phyloP scores from a whole-genome alignment of 371 early-diverging fungal species.

The Catenaria anguillulae region DNA sequence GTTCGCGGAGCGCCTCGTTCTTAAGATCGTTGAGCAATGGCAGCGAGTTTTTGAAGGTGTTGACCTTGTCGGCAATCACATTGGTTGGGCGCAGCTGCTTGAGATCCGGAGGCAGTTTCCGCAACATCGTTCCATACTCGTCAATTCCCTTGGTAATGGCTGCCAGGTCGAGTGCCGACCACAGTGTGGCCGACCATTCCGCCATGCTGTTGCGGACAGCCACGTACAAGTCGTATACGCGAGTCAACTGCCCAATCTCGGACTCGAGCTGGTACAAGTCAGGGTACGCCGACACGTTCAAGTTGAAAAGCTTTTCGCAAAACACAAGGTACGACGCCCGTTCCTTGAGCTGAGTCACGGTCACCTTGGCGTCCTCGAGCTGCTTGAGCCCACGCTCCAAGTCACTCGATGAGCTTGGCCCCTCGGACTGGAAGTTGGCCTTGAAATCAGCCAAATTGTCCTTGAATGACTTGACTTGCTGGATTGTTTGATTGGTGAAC shows the following conservation, averaged over 20 bases:
- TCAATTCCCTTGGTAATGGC: slow-evolving; percentile 37
- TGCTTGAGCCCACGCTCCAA: slow-evolving; percentile 30
- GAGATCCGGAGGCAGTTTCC: slow-evolving; percentile 33
- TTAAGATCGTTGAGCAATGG: slow-evolving; percentile 36
- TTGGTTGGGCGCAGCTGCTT: slow-evolving; percentile 41
- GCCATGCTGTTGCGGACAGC: slow-evolving; percentile 33
- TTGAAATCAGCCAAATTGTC: slow-evolving; percentile 25
- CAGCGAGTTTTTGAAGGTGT: slow-evolving; percentile 37
- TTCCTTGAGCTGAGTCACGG: slow-evolving; percentile 17
- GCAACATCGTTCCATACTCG: slow-evolving; percentile 22
- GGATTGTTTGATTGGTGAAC: slow-evolving; percentile 33
- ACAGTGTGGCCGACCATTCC: slow-evolving; percentile 36
- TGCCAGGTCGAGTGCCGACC: slow-evolving; percentile 35
- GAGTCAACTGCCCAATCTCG: slow-evolving; percentile 31
- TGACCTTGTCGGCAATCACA: slow-evolving; percentile 38
- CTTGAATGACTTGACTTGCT: slow-evolving; percentile 38
- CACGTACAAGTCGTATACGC: slow-evolving; percentile 32
- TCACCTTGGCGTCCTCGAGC: slow-evolving; percentile 28
- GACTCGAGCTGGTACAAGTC: slow-evolving; percentile 34
- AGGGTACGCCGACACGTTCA: slow-evolving; percentile 34
- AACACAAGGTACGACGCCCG: slow-evolving; percentile 25
- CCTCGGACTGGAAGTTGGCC: slow-evolving; percentile 29
- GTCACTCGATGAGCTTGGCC: slow-evolving; percentile 30
- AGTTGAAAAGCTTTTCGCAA: slow-evolving; percentile 39
- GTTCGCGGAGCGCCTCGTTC: slow-evolving; percentile 37